Evolutionary conservation across 331 rosid species (phyloP).

Genomic region (Stylosanthes scabra): DNA sequence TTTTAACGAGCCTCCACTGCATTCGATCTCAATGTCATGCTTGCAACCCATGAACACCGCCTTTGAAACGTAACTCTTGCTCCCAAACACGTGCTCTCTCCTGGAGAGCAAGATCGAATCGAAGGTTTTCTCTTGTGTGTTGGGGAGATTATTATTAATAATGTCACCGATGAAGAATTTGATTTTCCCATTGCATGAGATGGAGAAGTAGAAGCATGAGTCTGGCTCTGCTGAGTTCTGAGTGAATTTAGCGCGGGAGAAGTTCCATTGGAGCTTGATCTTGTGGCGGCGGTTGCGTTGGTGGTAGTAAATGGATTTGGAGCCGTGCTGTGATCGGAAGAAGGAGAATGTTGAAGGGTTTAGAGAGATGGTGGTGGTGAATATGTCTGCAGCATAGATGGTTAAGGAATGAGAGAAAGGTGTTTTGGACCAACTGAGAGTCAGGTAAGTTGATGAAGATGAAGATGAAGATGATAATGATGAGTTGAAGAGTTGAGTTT

Average conservation of each 20-base stretch:
- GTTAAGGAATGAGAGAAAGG: constrained; percentile 66
- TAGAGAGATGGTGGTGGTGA: constrained; percentile 71
- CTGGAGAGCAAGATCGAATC: constrained; percentile 58
- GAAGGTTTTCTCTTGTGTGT: neutral
- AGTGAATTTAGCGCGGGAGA: constrained; percentile 55
- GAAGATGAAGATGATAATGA: constrained; percentile 19
- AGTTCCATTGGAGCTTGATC: constrained; percentile 79
- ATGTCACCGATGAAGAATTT: constrained; percentile 79
- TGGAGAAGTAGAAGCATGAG: constrained; percentile 69
- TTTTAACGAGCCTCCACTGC: constrained; percentile 57
- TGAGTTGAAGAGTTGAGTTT: constrained; percentile 64
- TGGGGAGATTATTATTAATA: neutral
- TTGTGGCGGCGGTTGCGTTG: constrained; percentile 43
- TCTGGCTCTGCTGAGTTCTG: constrained; percentile 71
- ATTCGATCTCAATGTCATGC: constrained; percentile 72
- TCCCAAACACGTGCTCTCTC: constrained; percentile 80
- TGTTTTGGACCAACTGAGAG: constrained; percentile 81
- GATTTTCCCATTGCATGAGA: constrained; percentile 46
- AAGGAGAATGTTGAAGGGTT: constrained; percentile 60
- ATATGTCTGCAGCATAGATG: constrained; percentile 52
- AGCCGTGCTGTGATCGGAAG: constrained; percentile 49
- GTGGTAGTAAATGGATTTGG: constrained; percentile 59
- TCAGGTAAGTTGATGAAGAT: constrained; percentile 53
- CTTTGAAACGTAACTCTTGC: constrained; percentile 56
- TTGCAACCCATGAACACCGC: constrained; percentile 70